Percentiles rank a stretch among this genome's conserved stretches.
Evolutionary conservation across 768 basidiomycete genomes (phyloP).

Genomic region (Terana coerulea): DNA sequence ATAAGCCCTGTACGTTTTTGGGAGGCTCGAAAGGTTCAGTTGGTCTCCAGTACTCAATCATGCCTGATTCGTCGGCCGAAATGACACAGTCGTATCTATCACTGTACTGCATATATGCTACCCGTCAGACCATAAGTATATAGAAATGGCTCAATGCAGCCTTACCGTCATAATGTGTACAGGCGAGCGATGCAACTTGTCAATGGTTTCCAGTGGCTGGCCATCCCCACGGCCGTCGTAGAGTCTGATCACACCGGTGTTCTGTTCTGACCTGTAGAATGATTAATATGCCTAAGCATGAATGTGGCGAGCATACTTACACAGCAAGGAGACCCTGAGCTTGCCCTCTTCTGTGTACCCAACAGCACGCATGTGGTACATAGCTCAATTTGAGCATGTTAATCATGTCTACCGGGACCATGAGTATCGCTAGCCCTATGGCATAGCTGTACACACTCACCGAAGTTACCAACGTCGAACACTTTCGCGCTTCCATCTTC

Average conservation of each 20-base stretch:
- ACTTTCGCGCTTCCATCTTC: constrained; percentile 93
- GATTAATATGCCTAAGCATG: constrained; percentile 15
- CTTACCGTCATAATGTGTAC: constrained; percentile 83
- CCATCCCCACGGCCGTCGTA: constrained; percentile 92
- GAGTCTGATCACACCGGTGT: constrained; percentile 71
- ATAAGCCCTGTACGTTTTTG: constrained; percentile 70
- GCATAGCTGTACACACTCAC: constrained; percentile 41
- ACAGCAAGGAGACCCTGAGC: constrained; percentile 87
- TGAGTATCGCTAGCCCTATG: neutral
- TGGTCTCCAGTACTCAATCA: constrained; percentile 96
- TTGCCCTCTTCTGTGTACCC: constrained; percentile 89
- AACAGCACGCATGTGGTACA: constrained; percentile 85
- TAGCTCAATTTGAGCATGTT: constrained; percentile 93
- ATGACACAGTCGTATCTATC: constrained; percentile 88
- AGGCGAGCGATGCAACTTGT: constrained; percentile 78
- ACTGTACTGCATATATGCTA: constrained; percentile 60
- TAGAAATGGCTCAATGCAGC: neutral
- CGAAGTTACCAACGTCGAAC: constrained; percentile 97
- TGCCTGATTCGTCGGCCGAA: constrained; percentile 92
- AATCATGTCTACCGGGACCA: constrained; percentile 78
- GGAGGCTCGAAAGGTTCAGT: constrained; percentile 84
- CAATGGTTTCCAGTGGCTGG: constrained; percentile 69
- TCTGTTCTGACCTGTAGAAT: constrained; percentile 66
- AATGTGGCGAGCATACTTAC: constrained; percentile 39
- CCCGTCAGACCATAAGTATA: neutral